These are phyloP conservation scores for Theobroma cacao DNA, from an alignment of 345 rosid genomes.

Conservation along the genomic window DNA sequence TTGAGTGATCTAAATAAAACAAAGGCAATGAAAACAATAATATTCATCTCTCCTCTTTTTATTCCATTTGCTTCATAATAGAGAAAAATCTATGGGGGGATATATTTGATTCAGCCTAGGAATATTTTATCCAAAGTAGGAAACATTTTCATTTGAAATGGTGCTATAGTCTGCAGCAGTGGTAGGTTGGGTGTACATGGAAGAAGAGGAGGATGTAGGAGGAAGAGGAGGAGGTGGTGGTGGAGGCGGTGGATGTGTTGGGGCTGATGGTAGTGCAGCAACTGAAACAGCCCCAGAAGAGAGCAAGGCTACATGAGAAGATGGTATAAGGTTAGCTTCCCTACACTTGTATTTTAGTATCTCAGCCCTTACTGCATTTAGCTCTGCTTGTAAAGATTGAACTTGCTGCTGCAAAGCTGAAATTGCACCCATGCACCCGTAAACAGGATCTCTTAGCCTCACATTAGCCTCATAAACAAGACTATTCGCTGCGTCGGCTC, in stretches of 20 bases:
- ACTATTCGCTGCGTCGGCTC: slow-evolving; percentile 87
- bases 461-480: slow-evolving; percentile 95
- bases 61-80: slow-evolving; percentile 21
- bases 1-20: slow-evolving; percentile 9
- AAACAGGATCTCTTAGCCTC: slow-evolving; percentile 91
- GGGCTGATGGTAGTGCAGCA: slow-evolving; percentile 33
- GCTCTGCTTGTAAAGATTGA: slow-evolving; percentile 76
- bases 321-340: slow-evolving; percentile 53
- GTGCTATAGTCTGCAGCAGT: slow-evolving; percentile 45
- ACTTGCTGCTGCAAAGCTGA: slow-evolving; percentile 89
- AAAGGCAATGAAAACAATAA: not conserved
- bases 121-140: slow-evolving; percentile 59
- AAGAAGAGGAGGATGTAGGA: slow-evolving; percentile 44
- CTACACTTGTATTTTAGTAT: slow-evolving; percentile 76
- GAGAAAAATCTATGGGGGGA: slow-evolving; percentile 41
- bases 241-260: slow-evolving; percentile 33
- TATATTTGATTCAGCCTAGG: slow-evolving; percentile 12
- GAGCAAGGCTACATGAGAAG: slow-evolving; percentile 52
- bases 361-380: slow-evolving; percentile 71
- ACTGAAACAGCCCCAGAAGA: slow-evolving; percentile 57
- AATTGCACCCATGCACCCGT: slow-evolving; percentile 98
- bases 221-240: slow-evolving; percentile 34
- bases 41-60: slow-evolving; percentile 22
- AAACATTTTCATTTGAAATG: slow-evolving; percentile 63
- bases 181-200: slow-evolving; percentile 46